Conservation (phyloP, 108 stramenopile species). For the Fistulifera solaris region DNA sequence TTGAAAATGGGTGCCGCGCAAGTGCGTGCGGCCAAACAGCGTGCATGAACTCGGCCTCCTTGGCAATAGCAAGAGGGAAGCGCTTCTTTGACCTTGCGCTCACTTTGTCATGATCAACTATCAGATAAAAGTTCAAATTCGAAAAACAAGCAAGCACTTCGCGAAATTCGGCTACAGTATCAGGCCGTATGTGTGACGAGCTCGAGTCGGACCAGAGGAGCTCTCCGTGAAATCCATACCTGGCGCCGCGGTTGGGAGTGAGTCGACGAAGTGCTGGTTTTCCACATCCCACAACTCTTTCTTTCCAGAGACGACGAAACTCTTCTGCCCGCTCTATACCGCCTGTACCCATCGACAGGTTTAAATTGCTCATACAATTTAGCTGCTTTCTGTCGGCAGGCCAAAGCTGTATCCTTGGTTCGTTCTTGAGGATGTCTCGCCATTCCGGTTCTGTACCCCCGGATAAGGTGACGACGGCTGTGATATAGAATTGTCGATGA, state of each 20-base stretch:
- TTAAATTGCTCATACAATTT: background rate
- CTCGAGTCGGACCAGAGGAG: constrained; percentile 12
- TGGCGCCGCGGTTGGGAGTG: constrained; percentile 31
- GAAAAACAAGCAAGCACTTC: constrained; percentile 57
- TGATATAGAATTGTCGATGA: background rate
- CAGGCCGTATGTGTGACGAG: constrained; percentile 15
- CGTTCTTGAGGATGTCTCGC: constrained; percentile 12
- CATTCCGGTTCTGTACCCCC: constrained; percentile 22
- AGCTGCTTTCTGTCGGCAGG: constrained; percentile 26
- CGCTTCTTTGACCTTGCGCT: constrained; percentile 16
- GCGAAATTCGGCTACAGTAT: constrained; percentile 48
- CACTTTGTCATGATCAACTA: constrained; percentile 45
- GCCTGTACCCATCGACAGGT: too few relatives aligned
- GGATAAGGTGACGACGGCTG: background rate
- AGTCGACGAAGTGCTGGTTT: constrained; percentile 45
- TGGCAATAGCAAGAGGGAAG: constrained; percentile 58
- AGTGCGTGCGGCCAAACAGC: constrained; percentile 75
- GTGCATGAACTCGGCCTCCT: constrained; percentile 40
- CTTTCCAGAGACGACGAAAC: constrained; percentile 64
- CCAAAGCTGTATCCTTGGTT: constrained; percentile 36
- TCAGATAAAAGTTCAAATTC: constrained; percentile 50
- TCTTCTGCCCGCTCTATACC: constrained; percentile 26
- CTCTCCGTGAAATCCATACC: constrained; percentile 74
- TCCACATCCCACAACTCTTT: constrained; percentile 69
- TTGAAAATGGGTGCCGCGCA: constrained; percentile 47